These are phyloP conservation scores for Rhododendron ovatum DNA, from an alignment of 148 eudicot species.

Conservation along the genomic window DNA sequence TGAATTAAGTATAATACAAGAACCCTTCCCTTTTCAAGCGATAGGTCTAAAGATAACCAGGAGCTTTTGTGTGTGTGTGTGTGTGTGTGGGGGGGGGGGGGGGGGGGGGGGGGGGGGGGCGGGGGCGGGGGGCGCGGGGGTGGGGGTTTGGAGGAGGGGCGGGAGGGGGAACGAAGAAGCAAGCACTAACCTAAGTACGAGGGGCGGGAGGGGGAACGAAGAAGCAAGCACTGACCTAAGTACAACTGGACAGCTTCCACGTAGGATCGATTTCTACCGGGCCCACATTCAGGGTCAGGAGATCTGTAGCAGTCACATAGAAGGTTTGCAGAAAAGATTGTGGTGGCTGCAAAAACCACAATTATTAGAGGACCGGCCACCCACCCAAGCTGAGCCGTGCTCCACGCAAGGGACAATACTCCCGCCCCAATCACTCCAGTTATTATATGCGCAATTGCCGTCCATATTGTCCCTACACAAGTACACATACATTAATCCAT, in stretches of 20 bases:
- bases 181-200: too few species aligned
- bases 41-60: neutral
- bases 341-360: conserved; percentile 31
- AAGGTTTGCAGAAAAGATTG: conserved; percentile 30
- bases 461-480: conserved; percentile 42
- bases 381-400: conserved; percentile 53
- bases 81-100: too few species aligned
- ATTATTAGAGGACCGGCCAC: conserved; percentile 47
- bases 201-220: neutral
- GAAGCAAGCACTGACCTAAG: conserved; percentile 28
- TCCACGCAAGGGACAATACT: conserved; percentile 52
- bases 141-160: too few species aligned
- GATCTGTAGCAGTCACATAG: conserved; percentile 40
- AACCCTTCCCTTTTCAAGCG: neutral
- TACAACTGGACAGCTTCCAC: conserved; percentile 34
- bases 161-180: too few species aligned
- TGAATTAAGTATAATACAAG: neutral
- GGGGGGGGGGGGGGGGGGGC: too few species aligned
- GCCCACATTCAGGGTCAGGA: conserved; percentile 36
- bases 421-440: conserved; percentile 58
- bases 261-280: conserved; percentile 32
- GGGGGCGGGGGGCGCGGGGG: too few species aligned
- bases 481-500: neutral
- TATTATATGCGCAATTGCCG: conserved; percentile 52
- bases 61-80: too few species aligned